Evolutionary conservation across 2,329 filamentous ascomycete genomes (phyloP).

Genomic region (Aspergillus terreus): DNA sequence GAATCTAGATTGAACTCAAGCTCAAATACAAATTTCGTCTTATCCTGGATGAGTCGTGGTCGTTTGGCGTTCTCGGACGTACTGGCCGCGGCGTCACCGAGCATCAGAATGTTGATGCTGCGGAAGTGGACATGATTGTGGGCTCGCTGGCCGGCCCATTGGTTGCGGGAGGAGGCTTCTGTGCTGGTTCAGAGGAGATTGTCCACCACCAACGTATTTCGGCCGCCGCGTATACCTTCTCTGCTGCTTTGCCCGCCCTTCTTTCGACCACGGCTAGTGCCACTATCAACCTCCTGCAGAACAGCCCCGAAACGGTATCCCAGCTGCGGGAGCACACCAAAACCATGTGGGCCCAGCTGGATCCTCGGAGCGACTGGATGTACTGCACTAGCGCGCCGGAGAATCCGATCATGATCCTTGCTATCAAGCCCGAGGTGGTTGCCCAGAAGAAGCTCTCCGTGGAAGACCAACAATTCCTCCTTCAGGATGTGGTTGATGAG

Average conservation of each 20-base stretch:
- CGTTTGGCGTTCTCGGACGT: constrained; percentile 87
- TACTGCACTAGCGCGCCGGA: constrained; percentile 73
- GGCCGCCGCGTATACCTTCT: constrained; percentile 90
- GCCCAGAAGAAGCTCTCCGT: constrained; percentile 63
- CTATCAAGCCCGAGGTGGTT: constrained; percentile 79
- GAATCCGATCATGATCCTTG: constrained; percentile 82
- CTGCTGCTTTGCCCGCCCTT: constrained; percentile 88
- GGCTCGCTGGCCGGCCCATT: constrained; percentile 87
- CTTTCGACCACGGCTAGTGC: constrained; percentile 94
- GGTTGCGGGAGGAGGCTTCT: constrained; percentile 92
- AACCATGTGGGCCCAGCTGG: constrained; percentile 78
- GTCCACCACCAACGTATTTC: constrained; percentile 95
- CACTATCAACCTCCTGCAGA: constrained; percentile 79
- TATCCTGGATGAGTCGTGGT: constrained; percentile 96
- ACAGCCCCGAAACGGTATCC: constrained; percentile 74
- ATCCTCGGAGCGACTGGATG: constrained; percentile 92
- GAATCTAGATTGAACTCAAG: constrained; percentile 74
- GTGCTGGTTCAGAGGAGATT: constrained; percentile 84
- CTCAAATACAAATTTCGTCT: constrained; percentile 96
- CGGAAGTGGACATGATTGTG: constrained; percentile 94
- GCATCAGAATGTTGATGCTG: constrained; percentile 90
- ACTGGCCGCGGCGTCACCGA: constrained; percentile 92
- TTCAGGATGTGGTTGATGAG: constrained; percentile 96
- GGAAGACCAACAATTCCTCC: constrained; percentile 76
- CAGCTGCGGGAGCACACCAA: constrained; percentile 83